These are phyloP conservation scores for Mycena maculata DNA, from an alignment of 768 basidiomycete species.

Conservation along the genomic window DNA sequence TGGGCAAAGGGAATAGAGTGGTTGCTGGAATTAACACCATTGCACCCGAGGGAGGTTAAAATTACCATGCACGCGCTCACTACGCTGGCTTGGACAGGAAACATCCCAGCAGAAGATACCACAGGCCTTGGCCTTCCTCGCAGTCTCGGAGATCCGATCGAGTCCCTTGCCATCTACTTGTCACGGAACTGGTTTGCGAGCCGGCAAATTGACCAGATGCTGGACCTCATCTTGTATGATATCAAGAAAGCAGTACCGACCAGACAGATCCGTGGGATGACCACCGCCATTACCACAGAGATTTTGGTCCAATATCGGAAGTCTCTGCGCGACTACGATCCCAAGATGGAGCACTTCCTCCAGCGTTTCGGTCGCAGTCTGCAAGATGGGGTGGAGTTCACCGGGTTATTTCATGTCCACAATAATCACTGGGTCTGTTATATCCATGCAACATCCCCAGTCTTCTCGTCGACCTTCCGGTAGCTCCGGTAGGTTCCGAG, in stretches of 20 bases:
- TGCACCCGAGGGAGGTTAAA: neutral
- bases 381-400: neutral
- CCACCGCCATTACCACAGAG: neutral
- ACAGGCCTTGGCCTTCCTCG: neutral
- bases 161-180: neutral
- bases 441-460: too few species aligned
- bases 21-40: neutral
- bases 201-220: neutral
- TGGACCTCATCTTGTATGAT: neutral
- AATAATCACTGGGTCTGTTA: neutral
- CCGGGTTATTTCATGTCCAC: neutral
- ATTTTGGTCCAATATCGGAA: neutral
- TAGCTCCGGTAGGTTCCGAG: too few species aligned
- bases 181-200: slow-evolving; percentile 1
- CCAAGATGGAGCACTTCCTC: neutral
- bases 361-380: neutral
- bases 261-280: neutral
- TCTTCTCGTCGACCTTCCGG: too few species aligned
- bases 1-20: neutral
- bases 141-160: neutral
- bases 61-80: neutral
- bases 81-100: neutral
- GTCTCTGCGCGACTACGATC: neutral
- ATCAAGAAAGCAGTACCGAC: neutral
- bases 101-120: neutral